A percentile compares a stretch with the other conserved stretches of the same genome.
These are phyloP conservation scores for Rhexocercosporidium sp. DNA, from an alignment of 2,329 filamentous ascomycete species.

Conservation along the genomic window DNA sequence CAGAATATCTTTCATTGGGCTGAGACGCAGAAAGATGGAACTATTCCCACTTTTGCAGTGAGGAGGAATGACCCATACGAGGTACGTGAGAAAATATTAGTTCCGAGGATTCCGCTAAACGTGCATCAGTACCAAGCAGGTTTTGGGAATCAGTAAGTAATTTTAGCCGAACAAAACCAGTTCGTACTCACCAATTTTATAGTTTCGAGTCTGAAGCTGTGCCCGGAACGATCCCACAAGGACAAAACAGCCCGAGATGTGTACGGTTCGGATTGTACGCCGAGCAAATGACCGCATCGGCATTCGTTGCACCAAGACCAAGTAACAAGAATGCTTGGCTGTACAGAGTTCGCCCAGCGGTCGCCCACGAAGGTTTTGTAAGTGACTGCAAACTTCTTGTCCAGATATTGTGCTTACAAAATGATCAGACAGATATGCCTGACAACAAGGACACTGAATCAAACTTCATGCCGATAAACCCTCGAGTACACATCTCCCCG, in stretches of 20 bases:
- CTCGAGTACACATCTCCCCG: slow-evolving; percentile 51
- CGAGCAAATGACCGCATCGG: slow-evolving; percentile 51
- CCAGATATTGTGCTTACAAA: slow-evolving; percentile 36
- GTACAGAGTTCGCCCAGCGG: slow-evolving; percentile 50
- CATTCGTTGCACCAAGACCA: slow-evolving; percentile 49
- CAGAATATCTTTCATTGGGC: slow-evolving; percentile 62
- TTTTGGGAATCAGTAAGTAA: slow-evolving; percentile 50
- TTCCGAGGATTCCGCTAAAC: slow-evolving; percentile 18
- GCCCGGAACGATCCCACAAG: slow-evolving; percentile 49
- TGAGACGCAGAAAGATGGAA: slow-evolving; percentile 62
- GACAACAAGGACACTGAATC: slow-evolving; percentile 46
- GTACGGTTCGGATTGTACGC: slow-evolving; percentile 50
- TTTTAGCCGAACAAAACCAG: not conserved
- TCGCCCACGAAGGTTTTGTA: slow-evolving; percentile 44
- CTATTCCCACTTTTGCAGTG: slow-evolving; percentile 58
- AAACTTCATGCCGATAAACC: slow-evolving; percentile 53
- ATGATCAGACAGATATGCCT: slow-evolving; percentile 40
- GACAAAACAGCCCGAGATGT: slow-evolving; percentile 49
- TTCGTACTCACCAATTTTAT: slow-evolving; percentile 42
- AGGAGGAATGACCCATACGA: slow-evolving; percentile 60
- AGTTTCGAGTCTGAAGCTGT: slow-evolving; percentile 48
- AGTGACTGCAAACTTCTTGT: slow-evolving; percentile 19
- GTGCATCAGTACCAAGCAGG: slow-evolving; percentile 56
- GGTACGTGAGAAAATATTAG: slow-evolving; percentile 41
- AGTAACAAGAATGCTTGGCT: slow-evolving; percentile 47